Percentiles rank a stretch among this genome's conserved stretches.
These are phyloP conservation scores for Tetrastigma voinierianum DNA, from an alignment of 164 flowering plant genomes.

Conservation along the genomic window DNA sequence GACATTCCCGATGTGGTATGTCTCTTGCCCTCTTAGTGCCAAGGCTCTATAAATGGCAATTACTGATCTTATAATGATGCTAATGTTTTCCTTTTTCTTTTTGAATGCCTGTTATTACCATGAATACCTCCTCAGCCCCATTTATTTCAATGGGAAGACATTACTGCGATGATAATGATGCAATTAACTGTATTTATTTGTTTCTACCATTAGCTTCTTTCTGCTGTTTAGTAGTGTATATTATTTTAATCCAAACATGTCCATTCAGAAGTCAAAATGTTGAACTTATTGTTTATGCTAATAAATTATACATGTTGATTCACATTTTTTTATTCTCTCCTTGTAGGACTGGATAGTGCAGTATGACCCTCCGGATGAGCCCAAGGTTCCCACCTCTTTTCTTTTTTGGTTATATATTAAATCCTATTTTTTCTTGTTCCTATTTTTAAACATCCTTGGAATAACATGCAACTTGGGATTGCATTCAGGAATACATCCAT, in stretches of 20 bases:
- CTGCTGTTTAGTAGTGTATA: background rate
- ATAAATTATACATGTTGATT: background rate
- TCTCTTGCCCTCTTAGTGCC: constrained; percentile 4
- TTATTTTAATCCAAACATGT: no score
- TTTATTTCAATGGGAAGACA: background rate
- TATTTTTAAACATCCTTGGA: background rate
- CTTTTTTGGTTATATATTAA: background rate
- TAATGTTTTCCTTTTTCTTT: background rate
- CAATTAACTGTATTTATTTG: background rate
- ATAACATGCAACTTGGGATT: constrained; percentile 1
- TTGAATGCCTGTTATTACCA: background rate
- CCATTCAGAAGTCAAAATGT: no score
- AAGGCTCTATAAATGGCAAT: background rate
- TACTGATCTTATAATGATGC: background rate
- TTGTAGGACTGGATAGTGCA: constrained; percentile 95
- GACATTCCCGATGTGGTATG: constrained; percentile 91
- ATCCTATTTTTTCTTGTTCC: background rate
- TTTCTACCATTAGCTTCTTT: background rate
- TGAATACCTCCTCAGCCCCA: background rate
- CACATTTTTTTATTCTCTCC: constrained; percentile 1
- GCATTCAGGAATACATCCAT: constrained; percentile 85
- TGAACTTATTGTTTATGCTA: background rate
- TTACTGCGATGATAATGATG: background rate
- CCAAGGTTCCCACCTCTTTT: constrained; percentile 54
- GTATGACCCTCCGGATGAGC: constrained; percentile 97